Evolutionary conservation across 768 basidiomycete species (phyloP), one percentile per base, ranked within the genome.

Genomic region (Hortiboletus campestris): DNA sequence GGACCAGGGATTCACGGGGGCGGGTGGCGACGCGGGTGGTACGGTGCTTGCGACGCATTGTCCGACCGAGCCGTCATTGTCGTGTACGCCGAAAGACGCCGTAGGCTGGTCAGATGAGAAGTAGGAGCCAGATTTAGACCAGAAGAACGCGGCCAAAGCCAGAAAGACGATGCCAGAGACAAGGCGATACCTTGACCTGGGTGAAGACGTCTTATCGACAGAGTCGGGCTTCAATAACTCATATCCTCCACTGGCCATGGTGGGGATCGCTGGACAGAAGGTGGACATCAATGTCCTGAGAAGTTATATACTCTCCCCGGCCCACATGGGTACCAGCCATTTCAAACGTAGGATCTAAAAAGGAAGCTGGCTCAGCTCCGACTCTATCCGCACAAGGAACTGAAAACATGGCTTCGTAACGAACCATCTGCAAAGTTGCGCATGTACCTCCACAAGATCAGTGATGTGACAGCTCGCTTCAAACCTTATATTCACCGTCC

Each of bases 1-100:
- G 7, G 77, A 72, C 82, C 83, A 85, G 14, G 78, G 71, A 58
- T 85, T 84, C 39, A 69, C 53, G 4, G 74, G 73, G 3, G 73
- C 75, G 11, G 81, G 80, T 4, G 77, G 74, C 0, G 58, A 61
- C 0, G 78, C 79, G n/a, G 52, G 51, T 14, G 60, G 74, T 19
- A 72, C 69, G 5, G 64, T 48, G 20, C 48, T 51, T 7, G 77
- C 49, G 2, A 63, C 58, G 51, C 80, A 82, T 46, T 74, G 73
- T 43, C 65, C 63, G 25, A 75, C 40, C 29, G 39, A 53, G 48
- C 51, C 60, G 6, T 29, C 34, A 43, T 42, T 14, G 29, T 56
- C 51, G 20, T 51, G 36, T 14, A 9, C 40, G 5, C 12, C 49
- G 14, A 16, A 25, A 14, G 55, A 20, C 2, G 49, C 5, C 14